Conservation (phyloP, 2,329 filamentous ascomycete genomes). For the Trichoderma breve region DNA sequence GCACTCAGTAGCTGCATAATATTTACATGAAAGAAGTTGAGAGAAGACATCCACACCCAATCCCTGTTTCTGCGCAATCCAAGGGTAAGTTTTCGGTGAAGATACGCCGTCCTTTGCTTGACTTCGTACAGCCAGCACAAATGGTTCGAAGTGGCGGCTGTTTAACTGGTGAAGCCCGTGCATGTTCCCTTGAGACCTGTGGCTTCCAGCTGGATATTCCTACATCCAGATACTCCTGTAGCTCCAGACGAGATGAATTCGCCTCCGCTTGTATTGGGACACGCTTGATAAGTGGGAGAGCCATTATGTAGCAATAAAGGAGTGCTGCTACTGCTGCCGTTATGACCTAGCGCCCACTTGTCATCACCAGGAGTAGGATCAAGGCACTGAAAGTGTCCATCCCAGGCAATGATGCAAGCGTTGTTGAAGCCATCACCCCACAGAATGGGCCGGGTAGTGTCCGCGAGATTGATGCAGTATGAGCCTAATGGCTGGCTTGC, state of each 20-base stretch:
- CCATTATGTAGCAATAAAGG: constrained; percentile 29
- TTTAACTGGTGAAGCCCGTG: constrained; percentile 5
- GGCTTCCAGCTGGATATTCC: constrained; percentile 28
- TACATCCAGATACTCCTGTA: constrained; percentile 25
- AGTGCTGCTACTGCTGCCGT: constrained; percentile 23
- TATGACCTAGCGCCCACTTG: constrained; percentile 29
- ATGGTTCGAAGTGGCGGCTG: not conserved
- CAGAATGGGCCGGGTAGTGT: constrained; percentile 27
- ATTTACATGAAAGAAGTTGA: not conserved
- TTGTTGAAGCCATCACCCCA: constrained; percentile 30
- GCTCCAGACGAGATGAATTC: constrained; percentile 28
- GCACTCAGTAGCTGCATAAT: not conserved
- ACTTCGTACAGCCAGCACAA: not conserved
- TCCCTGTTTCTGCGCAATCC: not conserved
- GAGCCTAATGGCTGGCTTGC: constrained; percentile 28
- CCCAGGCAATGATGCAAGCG: constrained; percentile 33
- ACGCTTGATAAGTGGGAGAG: constrained; percentile 28
- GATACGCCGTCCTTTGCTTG: not conserved
- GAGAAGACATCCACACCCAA: not conserved
- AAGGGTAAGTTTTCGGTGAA: not conserved
- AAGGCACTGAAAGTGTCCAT: constrained; percentile 32
- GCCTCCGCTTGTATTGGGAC: constrained; percentile 26
- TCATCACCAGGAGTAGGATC: constrained; percentile 33
- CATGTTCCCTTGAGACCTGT: constrained; percentile 31
- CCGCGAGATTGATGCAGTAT: constrained; percentile 33